Percentiles rank a stretch among this genome's conserved stretches.
phyloP scores from a whole-genome alignment of 352 stramenopile genomes.

The Globisporangium spiculum region DNA sequence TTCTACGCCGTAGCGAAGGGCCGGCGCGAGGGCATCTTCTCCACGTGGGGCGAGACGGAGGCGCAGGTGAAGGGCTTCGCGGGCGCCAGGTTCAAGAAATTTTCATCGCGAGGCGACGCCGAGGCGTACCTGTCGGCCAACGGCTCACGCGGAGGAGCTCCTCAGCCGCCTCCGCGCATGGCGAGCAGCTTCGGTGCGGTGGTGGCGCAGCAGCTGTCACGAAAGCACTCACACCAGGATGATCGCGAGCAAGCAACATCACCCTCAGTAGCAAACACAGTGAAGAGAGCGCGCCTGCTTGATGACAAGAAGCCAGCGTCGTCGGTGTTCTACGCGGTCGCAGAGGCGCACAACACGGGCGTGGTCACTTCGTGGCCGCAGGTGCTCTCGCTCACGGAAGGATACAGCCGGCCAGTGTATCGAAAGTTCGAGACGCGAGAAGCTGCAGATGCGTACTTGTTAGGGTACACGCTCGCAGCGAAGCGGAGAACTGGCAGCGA shows the following conservation, averaged over 20 bases:
- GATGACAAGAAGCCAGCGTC: conserved; percentile 6
- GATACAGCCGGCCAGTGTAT: conserved; percentile 22
- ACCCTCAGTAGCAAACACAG: neutral
- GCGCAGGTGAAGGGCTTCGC: conserved; percentile 57
- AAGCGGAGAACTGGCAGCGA: neutral
- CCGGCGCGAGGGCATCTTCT: conserved; percentile 51
- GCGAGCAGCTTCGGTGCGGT: neutral
- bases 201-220: neutral
- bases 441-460: conserved; percentile 27
- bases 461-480: conserved; percentile 1
- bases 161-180: neutral
- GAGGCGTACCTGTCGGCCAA: conserved; percentile 37
- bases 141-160: neutral
- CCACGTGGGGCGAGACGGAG: conserved; percentile 42
- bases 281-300: neutral
- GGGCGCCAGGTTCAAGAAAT: conserved; percentile 63
- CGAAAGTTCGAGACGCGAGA: conserved; percentile 29
- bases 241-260: conserved; percentile 7
- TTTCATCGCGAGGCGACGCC: conserved; percentile 44
- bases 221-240: conserved; percentile 3
- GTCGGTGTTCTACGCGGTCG: conserved; percentile 30
- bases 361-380: conserved; percentile 36
- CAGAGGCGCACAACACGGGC: conserved; percentile 33
- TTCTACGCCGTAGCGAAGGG: conserved; percentile 67
- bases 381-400: conserved; percentile 29